These are phyloP conservation scores for Cutaneotrichosporon sp. DNA, from an alignment of 1,284 basidiomycete genomes.

Conservation along the genomic window DNA sequence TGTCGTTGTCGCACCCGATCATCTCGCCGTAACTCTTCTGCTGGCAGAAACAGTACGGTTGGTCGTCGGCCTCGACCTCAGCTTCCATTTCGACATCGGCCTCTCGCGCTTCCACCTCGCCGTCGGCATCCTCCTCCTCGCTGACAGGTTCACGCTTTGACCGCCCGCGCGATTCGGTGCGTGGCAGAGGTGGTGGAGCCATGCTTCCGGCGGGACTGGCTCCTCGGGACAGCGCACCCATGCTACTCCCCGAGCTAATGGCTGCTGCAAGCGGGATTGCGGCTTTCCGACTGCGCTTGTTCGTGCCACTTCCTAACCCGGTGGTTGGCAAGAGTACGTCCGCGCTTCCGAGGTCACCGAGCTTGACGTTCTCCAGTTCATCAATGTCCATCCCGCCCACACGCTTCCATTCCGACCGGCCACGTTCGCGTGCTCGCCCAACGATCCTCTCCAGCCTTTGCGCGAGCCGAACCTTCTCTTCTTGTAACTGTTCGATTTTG, in stretches of 20 bases:
- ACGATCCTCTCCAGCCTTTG: constrained; percentile 44
- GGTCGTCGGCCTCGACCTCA: constrained; percentile 45
- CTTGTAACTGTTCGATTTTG: constrained; percentile 42
- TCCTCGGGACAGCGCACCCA: not conserved
- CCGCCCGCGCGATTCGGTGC: constrained; percentile 1
- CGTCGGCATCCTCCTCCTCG: constrained; percentile 2
- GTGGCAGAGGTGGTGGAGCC: constrained; percentile 9
- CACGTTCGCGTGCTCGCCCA: constrained; percentile 38
- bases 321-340: constrained; percentile 36
- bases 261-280: constrained; percentile 8
- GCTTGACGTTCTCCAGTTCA: constrained; percentile 14
- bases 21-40: constrained; percentile 86
- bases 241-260: constrained; percentile 7
- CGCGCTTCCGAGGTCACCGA: constrained; percentile 33
- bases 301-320: constrained; percentile 34
- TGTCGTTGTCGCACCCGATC: constrained; percentile 84
- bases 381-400: constrained; percentile 47
- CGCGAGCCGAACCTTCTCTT: constrained; percentile 46
- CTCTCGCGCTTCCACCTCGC: constrained; percentile 28
- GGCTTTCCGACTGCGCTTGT: constrained; percentile 13
- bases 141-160: not conserved
- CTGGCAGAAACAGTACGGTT: constrained; percentile 85
- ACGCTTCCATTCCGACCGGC: constrained; percentile 40
- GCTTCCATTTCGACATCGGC: constrained; percentile 14
- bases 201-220: not conserved